Base-by-base conservation (phyloP, 352 stramenopile genomes). In the Globisporangium irregulare region DNA sequence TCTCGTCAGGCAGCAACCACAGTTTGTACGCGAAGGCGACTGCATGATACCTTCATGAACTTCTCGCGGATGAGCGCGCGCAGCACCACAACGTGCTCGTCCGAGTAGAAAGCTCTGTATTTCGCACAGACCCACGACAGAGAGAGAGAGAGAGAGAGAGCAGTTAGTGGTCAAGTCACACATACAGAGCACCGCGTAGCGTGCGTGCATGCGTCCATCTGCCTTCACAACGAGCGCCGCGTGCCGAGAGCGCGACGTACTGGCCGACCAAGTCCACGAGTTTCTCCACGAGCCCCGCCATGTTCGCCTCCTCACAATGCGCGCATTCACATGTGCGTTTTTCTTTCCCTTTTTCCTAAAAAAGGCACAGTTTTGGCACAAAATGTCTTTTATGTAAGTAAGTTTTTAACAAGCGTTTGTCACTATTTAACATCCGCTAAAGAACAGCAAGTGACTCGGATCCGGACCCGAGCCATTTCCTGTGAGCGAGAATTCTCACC, bases 51-150 rank as follows among this genome's bases (percentile, higher is more conserved):
- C 80, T 96, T 96, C 62, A 96, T 79, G 69, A 95, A 96, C 56
- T 93, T 93, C 54, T 96, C 89, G 41, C 89, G 87, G 46, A 96
- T 86, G 59, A 96, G 73, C 32, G 89, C 89, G 62, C 87, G 79
- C 25, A 96, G 74, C 46, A 96, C 89, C n/a, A 96, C 86, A 24
- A 95, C 77, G 50, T 95, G 87, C 67, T 96, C 89, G 59, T 96
- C 89, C 61, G 89, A 84, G 48, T 96, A 96, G 66, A 94, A 96
- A n/a, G 89, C 87, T 51, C 89, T 96, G 58, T 27, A 15, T 58
- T 18, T 32, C 32, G 15, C 43, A 66, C 18, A 54, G 32, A 43
- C 5, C 56, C 29, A 10, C 61, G 10, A 38, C 34, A 14, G 15
- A 15, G 7, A 59, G 7, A 56, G 27, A 68, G 6, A 56, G 1